phyloP scores from a whole-genome alignment of 2,329 filamentous ascomycete species.

The Colletotrichum karsti region DNA sequence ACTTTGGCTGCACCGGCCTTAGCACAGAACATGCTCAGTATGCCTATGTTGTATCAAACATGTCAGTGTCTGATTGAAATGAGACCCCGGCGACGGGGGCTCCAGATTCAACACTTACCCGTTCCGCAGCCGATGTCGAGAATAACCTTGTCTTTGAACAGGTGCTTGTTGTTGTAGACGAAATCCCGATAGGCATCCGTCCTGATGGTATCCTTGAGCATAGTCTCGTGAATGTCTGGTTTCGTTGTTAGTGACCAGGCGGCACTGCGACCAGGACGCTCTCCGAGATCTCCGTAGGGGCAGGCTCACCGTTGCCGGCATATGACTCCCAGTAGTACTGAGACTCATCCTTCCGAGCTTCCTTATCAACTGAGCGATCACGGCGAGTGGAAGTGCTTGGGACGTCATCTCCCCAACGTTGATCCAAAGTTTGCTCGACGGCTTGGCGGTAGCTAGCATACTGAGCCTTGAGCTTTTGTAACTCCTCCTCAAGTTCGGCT shows the following conservation, averaged over 20 bases:
- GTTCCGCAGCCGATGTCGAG: constrained; percentile 91
- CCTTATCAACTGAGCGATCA: constrained; percentile 31
- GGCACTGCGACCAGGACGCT: too few relatives aligned
- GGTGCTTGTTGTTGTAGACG: constrained; percentile 88
- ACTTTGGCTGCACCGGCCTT: constrained; percentile 87
- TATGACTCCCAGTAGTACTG: constrained; percentile 70
- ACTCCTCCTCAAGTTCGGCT: constrained; percentile 65
- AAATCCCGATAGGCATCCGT: constrained; percentile 96
- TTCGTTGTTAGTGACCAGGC: constrained; percentile 2
- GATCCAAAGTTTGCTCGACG: constrained; percentile 72
- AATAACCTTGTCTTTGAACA: constrained; percentile 87
- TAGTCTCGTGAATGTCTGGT: constrained; percentile 91
- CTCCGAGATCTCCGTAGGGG: too few relatives aligned
- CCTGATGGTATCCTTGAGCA: constrained; percentile 90
- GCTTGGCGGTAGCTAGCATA: constrained; percentile 72
- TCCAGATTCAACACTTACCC: constrained; percentile 45
- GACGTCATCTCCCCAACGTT: constrained; percentile 68
- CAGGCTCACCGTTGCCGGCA: constrained; percentile 62
- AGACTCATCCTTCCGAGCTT: constrained; percentile 43
- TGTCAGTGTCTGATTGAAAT: not conserved
- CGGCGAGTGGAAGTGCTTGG: constrained; percentile 37
- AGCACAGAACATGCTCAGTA: constrained; percentile 94
- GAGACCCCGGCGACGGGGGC: not conserved
- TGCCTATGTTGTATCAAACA: constrained; percentile 59
- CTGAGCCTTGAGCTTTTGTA: constrained; percentile 66